phyloP scores from a whole-genome alignment of 2,329 filamentous ascomycete genomes.

The Talaromyces funiculosus region DNA sequence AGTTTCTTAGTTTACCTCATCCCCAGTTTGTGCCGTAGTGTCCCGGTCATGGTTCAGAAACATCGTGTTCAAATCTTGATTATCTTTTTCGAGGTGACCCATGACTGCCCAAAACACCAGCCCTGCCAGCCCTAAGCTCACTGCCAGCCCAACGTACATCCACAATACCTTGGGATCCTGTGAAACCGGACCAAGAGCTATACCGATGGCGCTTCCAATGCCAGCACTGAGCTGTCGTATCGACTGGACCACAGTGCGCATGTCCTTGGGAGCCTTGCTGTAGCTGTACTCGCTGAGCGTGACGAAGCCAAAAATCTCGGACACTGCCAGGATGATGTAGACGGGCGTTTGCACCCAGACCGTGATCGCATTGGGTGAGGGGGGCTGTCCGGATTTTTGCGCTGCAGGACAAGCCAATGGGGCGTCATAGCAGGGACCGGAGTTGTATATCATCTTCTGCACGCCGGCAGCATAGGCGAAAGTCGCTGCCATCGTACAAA shows the following conservation, averaged over 20 bases:
- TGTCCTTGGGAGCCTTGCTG: slow-evolving; percentile 37
- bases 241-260: slow-evolving; percentile 20
- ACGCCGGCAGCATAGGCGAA: background rate
- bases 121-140: background rate
- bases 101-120: background rate
- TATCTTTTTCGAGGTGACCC: too few species aligned
- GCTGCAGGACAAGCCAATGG: background rate
- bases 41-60: too few species aligned
- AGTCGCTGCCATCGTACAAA: background rate
- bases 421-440: background rate
- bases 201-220: background rate
- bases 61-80: too few species aligned
- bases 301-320: slow-evolving; percentile 41
- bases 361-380: background rate
- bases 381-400: too few species aligned
- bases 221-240: background rate
- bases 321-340: slow-evolving; percentile 35
- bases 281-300: slow-evolving; percentile 43
- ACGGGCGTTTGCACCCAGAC: slow-evolving; percentile 31
- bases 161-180: background rate
- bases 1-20: too few species aligned
- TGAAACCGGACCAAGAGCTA: background rate
- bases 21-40: too few species aligned
- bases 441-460: background rate
- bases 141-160: background rate